Conservation (phyloP, 495 filamentous ascomycete species). For the Astrothelium macrocarpum region DNA sequence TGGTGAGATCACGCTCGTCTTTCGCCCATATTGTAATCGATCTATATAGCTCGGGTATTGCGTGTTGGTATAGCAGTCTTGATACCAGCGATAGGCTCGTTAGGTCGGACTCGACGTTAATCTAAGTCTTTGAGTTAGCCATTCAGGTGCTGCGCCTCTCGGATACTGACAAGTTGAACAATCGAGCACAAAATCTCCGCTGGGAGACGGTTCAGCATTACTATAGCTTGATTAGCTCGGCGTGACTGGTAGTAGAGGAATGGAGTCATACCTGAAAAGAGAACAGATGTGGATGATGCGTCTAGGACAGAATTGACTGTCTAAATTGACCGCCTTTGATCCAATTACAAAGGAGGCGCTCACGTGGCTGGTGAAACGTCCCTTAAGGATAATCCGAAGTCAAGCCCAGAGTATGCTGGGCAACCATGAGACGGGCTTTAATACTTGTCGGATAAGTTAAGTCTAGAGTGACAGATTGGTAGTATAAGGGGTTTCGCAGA, state of each 20-base stretch:
- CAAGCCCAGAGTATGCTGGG: neutral
- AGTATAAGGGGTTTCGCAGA: neutral
- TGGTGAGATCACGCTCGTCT: neutral
- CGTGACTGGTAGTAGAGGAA: neutral
- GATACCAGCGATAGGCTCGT: neutral
- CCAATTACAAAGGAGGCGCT: neutral
- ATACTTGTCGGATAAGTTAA: neutral
- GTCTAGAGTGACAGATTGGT: neutral
- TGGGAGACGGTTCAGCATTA: neutral
- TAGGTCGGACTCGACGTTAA: neutral
- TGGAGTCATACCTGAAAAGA: neutral
- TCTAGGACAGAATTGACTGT: neutral
- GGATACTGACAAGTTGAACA: neutral
- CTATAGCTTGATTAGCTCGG: neutral
- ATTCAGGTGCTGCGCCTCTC: neutral
- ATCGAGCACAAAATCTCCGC: neutral
- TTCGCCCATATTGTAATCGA: neutral
- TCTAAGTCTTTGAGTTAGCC: neutral
- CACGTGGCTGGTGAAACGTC: neutral
- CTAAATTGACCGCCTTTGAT: neutral
- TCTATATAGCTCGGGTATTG: neutral
- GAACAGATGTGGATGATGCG: neutral
- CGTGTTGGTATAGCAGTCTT: neutral
- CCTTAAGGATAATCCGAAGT: neutral
- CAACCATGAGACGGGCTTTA: too few species aligned